phyloP scores from a whole-genome alignment of 2,329 filamentous ascomycete species.

The Arthrobotrys sphaeroides region DNA sequence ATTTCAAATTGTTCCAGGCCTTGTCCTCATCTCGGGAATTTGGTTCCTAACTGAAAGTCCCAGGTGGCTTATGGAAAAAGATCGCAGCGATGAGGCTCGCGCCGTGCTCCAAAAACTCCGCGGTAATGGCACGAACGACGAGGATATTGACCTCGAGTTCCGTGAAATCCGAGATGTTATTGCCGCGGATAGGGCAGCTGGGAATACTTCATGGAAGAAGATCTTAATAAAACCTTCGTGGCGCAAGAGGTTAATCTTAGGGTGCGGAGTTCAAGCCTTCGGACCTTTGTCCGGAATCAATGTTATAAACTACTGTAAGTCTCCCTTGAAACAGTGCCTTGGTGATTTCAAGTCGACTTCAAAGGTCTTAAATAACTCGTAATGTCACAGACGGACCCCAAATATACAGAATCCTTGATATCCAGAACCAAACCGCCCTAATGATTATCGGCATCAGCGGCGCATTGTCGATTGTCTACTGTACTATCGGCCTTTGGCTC shows the following conservation, averaged over 20 bases:
- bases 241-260: constrained; percentile 71
- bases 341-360: too few species aligned
- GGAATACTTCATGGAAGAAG: constrained; percentile 66
- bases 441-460: constrained; percentile 43
- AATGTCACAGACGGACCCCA: constrained; percentile 61
- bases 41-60: constrained; percentile 59
- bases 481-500: constrained; percentile 70
- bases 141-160: constrained; percentile 69
- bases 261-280: constrained; percentile 71
- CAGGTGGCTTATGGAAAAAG: constrained; percentile 62
- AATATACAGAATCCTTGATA: constrained; percentile 55
- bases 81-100: constrained; percentile 64
- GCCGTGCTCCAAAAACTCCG: constrained; percentile 67
- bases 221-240: constrained; percentile 70
- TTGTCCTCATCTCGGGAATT: constrained; percentile 63
- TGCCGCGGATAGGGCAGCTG: constrained; percentile 68
- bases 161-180: constrained; percentile 71
- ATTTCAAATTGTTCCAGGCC: constrained; percentile 64
- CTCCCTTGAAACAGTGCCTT: constrained; percentile 67
- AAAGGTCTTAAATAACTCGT: constrained; percentile 68
- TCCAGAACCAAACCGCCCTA: constrained; percentile 57
- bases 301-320: constrained; percentile 72
- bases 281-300: constrained; percentile 72
- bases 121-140: constrained; percentile 67
- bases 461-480: constrained; percentile 60